These are phyloP conservation scores for Radiomyces spectabilis DNA, from an alignment of 192 early-diverging fungal species.

Conservation along the genomic window DNA sequence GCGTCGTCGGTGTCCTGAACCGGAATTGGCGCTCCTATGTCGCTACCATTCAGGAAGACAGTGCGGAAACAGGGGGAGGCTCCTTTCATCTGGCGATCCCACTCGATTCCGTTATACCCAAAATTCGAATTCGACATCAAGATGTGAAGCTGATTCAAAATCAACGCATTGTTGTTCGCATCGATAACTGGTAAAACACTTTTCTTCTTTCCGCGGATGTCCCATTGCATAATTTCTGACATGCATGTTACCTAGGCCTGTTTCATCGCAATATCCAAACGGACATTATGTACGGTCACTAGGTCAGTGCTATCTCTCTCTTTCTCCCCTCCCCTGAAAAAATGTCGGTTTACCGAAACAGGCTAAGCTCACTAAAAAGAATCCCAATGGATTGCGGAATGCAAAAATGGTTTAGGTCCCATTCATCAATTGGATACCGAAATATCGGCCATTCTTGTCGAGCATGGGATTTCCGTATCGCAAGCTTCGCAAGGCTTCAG, in stretches of 20 bases:
- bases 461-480: slow-evolving; percentile 68
- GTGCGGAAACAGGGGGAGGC: slow-evolving; percentile 35
- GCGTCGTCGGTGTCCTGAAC: slow-evolving; percentile 55
- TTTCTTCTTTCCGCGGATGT: neutral
- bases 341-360: no score
- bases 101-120: slow-evolving; percentile 58
- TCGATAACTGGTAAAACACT: slow-evolving; percentile 52
- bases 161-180: slow-evolving; percentile 63
- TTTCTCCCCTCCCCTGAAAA: neutral
- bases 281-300: slow-evolving; percentile 69
- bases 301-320: slow-evolving; percentile 10
- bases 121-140: slow-evolving; percentile 66
- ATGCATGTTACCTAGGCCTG: slow-evolving; percentile 26
- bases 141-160: slow-evolving; percentile 46
- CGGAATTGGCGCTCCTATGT: slow-evolving; percentile 74
- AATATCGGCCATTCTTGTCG: slow-evolving; percentile 69
- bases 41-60: slow-evolving; percentile 63
- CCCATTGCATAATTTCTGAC: neutral
- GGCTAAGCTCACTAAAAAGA: neutral
- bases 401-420: slow-evolving; percentile 25
- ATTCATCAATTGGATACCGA: slow-evolving; percentile 63
- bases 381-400: neutral
- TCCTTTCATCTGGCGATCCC: slow-evolving; percentile 60
- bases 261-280: slow-evolving; percentile 64
- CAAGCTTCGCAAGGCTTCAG: slow-evolving; percentile 66